Evolutionary conservation across 1,284 basidiomycete genomes (phyloP), one percentile per base, ranked within the genome.

Genomic region (Ganoderma lucidum): DNA sequence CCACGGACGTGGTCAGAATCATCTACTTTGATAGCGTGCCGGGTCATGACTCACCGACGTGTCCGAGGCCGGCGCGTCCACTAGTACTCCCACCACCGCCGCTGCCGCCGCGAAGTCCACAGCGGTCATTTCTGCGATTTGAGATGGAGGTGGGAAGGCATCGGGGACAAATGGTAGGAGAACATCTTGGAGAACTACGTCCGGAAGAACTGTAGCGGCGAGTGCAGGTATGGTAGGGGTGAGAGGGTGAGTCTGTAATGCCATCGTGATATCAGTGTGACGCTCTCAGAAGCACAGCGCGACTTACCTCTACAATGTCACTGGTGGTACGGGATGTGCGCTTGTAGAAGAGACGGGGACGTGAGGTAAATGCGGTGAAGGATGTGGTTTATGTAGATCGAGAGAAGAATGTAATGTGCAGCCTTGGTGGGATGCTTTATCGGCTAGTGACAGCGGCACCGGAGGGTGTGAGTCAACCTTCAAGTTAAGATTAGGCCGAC

Each of bases 31-130:
- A 39, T 37, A 48, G 19, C 45, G 32, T 3, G 56, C 15, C 19
- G 35, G 9, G 23, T 28, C 37, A 28, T 14, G 19, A 17, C 59
- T 44, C 15, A 61, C 59, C 59, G 28, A 61, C 14, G 8, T 42
- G 41, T 61, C 59, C 59, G 59, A 42, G 39, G 10, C 59, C n/a
- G 23, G 14, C 37, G 19, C 59, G 59, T 61, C 45, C 45, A n/a
- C 45, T 48, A 23, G 39, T 41, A 14, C 39, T 14, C 39, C 39
- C 39, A 1, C 39, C 39, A 17, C 48, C 48, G n/a, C 59, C 59
- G 1, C 23, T 23, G 23, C 23, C 23, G 23, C 41, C 19, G 37
- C n/a, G 39, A 5, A 39, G 23, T 41, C 59, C 17, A 30, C 59
- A 23, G 23, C 10, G 48, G 10, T 42, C 37, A 41, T 61, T 23